Base-by-base conservation (phyloP, 805 yeast species). In the Wickerhamomyces kurtzmanii region DNA sequence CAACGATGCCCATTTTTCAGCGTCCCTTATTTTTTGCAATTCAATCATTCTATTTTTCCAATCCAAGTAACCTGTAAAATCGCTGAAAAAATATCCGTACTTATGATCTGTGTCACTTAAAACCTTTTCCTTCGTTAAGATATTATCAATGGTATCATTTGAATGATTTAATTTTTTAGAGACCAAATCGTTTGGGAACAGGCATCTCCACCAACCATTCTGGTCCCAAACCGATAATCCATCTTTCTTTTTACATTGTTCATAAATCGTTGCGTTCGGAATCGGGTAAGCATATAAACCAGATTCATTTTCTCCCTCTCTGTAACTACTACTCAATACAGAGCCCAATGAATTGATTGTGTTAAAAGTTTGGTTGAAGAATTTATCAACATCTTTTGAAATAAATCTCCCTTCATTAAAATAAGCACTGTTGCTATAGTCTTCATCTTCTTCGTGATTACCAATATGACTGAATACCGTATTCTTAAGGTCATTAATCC, bases 141-240 rank as follows among this genome's bases (percentile, higher is more conserved):
- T 45, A 10, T 49, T 49, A 13, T 46, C 46, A 4, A 53, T 41
- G 12, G 51, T 40, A 23, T 45, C 36, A 31, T 22, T 40, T 36
- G 20, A 45, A 32, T 45, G 51, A 43, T 38, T 39, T 28, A 42
- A 37, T 35, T 50, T 57, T 23, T 33, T 47, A 31, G 43, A 59
- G 28, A 41, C 64, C 37, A 34, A 59, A 26, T 51, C 54, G 44
- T 64, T 63, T 9, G 95, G 94, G 51, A 87, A 79, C 25, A 89
- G 57, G 55, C 97, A 89, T 46, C 87, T 70, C 96, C 96, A 89
- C 51, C 75, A 69, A 0, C 96, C 97, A 14, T 67, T 62, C 20
- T 70, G 55, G 47, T 85, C 93, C 96, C 96, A 89, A 9, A 74
- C 75, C 0, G 84, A 70, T 6, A 67, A 55, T 4, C 98, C 97